Evolutionary conservation across 306 rosid genomes (phyloP).

Genomic region (Betula pendula): DNA sequence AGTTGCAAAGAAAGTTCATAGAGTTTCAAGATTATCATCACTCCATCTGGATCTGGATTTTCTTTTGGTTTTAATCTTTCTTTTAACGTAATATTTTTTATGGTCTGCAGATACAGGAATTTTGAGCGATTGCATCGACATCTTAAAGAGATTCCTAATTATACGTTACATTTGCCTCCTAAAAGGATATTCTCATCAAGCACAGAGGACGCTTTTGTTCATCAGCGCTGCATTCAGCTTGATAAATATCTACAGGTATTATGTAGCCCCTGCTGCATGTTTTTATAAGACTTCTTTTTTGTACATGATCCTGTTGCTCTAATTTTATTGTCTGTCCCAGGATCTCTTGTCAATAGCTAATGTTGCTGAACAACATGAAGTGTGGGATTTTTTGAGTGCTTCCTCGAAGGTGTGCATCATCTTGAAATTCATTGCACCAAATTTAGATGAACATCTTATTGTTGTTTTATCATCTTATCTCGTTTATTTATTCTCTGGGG

Average conservation of each 20-base stretch:
- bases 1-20: conserved; percentile 12
- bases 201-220: conserved; percentile 98
- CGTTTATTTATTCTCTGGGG: conserved; percentile 7
- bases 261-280: conserved; percentile 17
- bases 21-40: conserved; percentile 15
- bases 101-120: conserved; percentile 73
- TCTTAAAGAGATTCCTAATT: conserved; percentile 94
- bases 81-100: conserved; percentile 20
- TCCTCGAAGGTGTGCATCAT: conserved; percentile 76
- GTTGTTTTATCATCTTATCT: not conserved
- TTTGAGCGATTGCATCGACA: conserved; percentile 91
- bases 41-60: conserved; percentile 17
- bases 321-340: conserved; percentile 44
- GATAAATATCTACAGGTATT: conserved; percentile 90
- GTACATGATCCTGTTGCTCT: conserved; percentile 22
- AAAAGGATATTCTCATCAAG: conserved; percentile 97
- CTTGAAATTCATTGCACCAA: conserved; percentile 25
- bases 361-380: conserved; percentile 94
- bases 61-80: conserved; percentile 13
- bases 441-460: conserved; percentile 8
- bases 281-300: conserved; percentile 7
- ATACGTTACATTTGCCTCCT: conserved; percentile 86
- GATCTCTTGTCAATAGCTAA: conserved; percentile 91
- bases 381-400: conserved; percentile 91
- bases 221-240: conserved; percentile 94